Percentiles rank a stretch among this genome's conserved stretches.
Evolutionary conservation across 441 rosid genomes (phyloP).

Genomic region (Monsonia emarginata): DNA sequence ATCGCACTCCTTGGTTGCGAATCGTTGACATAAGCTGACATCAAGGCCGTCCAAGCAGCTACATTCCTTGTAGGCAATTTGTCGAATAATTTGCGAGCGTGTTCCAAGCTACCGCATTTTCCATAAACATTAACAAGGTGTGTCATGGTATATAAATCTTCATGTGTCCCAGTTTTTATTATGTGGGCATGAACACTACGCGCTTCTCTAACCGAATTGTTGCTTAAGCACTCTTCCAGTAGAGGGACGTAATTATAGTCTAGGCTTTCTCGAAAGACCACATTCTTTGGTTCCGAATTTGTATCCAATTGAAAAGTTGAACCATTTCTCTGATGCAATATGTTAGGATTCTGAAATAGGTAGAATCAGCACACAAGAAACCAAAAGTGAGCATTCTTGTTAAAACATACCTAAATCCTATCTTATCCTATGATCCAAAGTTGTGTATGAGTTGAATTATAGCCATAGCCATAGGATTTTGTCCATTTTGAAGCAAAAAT

Average conservation of each 20-base stretch:
- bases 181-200: slow-evolving; percentile 38
- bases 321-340: slow-evolving; percentile 23
- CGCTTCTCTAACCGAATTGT: slow-evolving; percentile 24
- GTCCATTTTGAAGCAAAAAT: no score
- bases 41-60: slow-evolving; percentile 39
- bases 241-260: slow-evolving; percentile 34
- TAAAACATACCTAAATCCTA: not conserved
- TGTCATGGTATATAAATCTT: slow-evolving; percentile 26
- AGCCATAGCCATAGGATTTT: no score
- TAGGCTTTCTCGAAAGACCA: slow-evolving; percentile 28
- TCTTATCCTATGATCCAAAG: no score
- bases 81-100: slow-evolving; percentile 31
- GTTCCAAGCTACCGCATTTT: slow-evolving; percentile 32
- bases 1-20: slow-evolving; percentile 34
- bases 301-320: slow-evolving; percentile 22
- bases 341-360: slow-evolving; percentile 20
- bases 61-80: slow-evolving; percentile 25
- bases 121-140: slow-evolving; percentile 41
- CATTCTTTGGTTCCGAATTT: slow-evolving; percentile 18
- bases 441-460: no score
- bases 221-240: slow-evolving; percentile 35
- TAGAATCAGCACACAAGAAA: slow-evolving; percentile 10
- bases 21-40: slow-evolving; percentile 38
- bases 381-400: not conserved
- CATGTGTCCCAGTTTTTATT: slow-evolving; percentile 30